A percentile compares a stretch with the other conserved stretches of the same genome.
These are phyloP conservation scores for Xylaria bambusicola DNA, from an alignment of 495 filamentous ascomycete species.

Conservation along the genomic window DNA sequence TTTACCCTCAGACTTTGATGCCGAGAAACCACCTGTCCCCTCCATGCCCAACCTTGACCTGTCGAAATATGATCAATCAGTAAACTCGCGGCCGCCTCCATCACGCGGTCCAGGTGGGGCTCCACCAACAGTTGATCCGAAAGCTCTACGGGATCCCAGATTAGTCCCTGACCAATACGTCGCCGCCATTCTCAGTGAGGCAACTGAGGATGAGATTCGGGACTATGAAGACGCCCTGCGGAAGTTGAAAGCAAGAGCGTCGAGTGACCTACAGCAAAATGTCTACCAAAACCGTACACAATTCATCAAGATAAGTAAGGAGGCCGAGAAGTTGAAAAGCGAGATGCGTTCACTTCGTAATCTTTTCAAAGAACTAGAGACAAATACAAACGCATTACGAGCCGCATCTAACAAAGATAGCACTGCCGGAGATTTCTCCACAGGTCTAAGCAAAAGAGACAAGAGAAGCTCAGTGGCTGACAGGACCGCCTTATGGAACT, in stretches of 20 bases:
- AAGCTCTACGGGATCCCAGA: slow-evolving; percentile 76
- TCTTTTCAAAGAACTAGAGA: slow-evolving; percentile 84
- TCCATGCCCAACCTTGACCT: slow-evolving; percentile 55
- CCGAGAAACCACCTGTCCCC: slow-evolving; percentile 66
- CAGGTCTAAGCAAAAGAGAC: slow-evolving; percentile 61
- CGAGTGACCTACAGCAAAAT: slow-evolving; percentile 89
- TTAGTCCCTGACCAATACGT: slow-evolving; percentile 80
- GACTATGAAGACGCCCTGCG: slow-evolving; percentile 75
- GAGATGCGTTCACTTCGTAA: slow-evolving; percentile 91
- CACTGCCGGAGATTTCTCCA: slow-evolving; percentile 42
- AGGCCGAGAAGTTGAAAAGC: slow-evolving; percentile 94
- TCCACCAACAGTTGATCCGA: slow-evolving; percentile 62
- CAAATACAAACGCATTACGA: slow-evolving; percentile 70
- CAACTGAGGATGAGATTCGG: slow-evolving; percentile 90
- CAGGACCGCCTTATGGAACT: slow-evolving; percentile 91
- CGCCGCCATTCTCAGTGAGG: slow-evolving; percentile 76
- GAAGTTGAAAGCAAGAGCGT: slow-evolving; percentile 79
- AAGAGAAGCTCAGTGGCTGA: slow-evolving; percentile 87
- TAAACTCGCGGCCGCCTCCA: slow-evolving; percentile 45
- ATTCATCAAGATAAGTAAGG: slow-evolving; percentile 98
- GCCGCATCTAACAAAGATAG: slow-evolving; percentile 59
- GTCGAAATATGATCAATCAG: slow-evolving; percentile 52
- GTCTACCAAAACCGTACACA: slow-evolving; percentile 97
- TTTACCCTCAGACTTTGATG: slow-evolving; percentile 65
- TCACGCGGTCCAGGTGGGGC: slow-evolving; percentile 43